These are phyloP conservation scores for Thermothelomyces thermophilus DNA, from an alignment of 2,329 filamentous ascomycete genomes.

Conservation along the genomic window DNA sequence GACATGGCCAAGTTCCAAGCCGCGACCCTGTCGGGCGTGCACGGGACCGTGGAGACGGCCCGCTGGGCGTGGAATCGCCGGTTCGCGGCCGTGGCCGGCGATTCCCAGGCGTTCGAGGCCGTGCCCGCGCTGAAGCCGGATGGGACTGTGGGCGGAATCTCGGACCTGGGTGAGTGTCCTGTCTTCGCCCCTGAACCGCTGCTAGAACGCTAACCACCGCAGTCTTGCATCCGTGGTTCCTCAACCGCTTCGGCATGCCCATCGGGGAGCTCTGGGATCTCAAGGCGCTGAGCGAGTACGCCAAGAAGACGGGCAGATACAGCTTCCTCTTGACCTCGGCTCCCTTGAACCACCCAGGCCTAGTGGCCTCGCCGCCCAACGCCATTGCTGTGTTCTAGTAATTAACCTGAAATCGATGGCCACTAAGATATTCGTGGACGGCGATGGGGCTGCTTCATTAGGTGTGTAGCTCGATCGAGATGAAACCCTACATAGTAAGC, in stretches of 20 bases:
- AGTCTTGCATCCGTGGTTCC: conserved; percentile 43
- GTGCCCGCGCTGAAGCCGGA: conserved; percentile 47
- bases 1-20: conserved; percentile 31
- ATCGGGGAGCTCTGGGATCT: conserved; percentile 53
- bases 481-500: too few relatives aligned
- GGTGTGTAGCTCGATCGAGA: too few relatives aligned
- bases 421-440: background rate
- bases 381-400: conserved; percentile 40
- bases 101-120: conserved; percentile 57
- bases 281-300: conserved; percentile 45
- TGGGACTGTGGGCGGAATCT: conserved; percentile 29
- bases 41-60: conserved; percentile 45
- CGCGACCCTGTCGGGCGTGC: conserved; percentile 33
- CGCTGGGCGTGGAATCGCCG: conserved; percentile 65
- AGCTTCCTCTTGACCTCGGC: conserved; percentile 56
- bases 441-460: background rate
- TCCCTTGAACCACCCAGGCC: conserved; percentile 51
- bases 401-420: background rate
- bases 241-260: conserved; percentile 46
- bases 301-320: conserved; percentile 46
- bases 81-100: conserved; percentile 59
- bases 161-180: conserved; percentile 34
- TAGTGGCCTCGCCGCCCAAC: conserved; percentile 44
- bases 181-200: background rate
- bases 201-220: background rate